Evolutionary conservation across 495 filamentous ascomycete genomes (phyloP), one percentile per base, ranked within the genome.

Genomic region (Neurospora terricola): DNA sequence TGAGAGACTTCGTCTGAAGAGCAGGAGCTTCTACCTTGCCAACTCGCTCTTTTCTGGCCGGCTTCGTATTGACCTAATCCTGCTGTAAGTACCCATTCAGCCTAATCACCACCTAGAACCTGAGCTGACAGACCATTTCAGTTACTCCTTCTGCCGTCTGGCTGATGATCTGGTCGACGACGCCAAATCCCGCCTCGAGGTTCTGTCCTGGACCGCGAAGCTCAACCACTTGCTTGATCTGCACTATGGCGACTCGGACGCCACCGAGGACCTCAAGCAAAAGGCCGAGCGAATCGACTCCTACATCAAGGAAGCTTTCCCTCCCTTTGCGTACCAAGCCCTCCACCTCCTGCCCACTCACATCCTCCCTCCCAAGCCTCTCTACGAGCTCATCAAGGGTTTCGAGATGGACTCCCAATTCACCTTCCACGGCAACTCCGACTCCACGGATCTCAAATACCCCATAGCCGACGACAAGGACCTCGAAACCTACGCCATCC

Each of bases 91-190:
- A 23, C 9, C 11, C 14, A 14, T 23, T 21, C 27, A 30, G 5
- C 69, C 18, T 6, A 4, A 3, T 42, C 36, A 30, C 27, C n/a
- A 18, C 21, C 23, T 42, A 10, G 7, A 16, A 10, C 37, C 12
- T 23, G 34, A 4, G 37, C 73, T 82, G 75, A 81, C 59, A 1
- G 10, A 12, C 59, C 27, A 37, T 34, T 16, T 42, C 37, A 88
- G 87, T 34, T 92, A 92, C 78, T 90, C 90, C 0, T 92, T 91
- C 76, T 93, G 90, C 74, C 87, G 91, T 18, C 86, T 92, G 1
- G 89, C 89, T 16, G 91, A 92, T 78, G 90, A 92, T 71, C 80
- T 93, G 4, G 83, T 93, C 16, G 91, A 93, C 73, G 83, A 89
- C 71, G 85, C 88, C 14, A 73, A 70, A 7, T 80, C 82, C 7